Conservation (phyloP, 2,329 filamentous ascomycete genomes). For the Cordyceps militaris region DNA sequence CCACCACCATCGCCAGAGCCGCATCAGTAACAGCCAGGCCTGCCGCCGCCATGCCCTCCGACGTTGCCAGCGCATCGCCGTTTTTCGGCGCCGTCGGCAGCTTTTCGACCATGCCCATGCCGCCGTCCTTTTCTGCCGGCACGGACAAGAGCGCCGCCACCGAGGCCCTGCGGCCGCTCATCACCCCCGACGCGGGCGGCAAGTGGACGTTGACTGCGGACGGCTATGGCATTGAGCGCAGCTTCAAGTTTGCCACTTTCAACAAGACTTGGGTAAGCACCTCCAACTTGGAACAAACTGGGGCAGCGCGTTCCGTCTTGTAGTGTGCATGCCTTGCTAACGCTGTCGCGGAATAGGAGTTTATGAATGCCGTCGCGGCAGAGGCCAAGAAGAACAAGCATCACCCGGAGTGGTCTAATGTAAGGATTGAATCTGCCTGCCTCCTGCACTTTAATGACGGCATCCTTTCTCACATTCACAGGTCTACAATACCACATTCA, state of each 20-base stretch:
- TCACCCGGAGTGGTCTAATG: constrained; percentile 73
- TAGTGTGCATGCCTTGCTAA: background rate
- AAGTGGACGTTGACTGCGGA: constrained; percentile 45
- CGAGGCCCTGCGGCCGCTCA: constrained; percentile 31
- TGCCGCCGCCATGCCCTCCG: constrained; percentile 7
- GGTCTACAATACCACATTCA: constrained; percentile 64
- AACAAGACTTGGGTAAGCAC: constrained; percentile 55
- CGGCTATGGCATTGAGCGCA: constrained; percentile 51
- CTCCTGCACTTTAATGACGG: background rate
- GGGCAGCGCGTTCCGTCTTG: background rate
- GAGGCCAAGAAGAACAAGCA: constrained; percentile 63
- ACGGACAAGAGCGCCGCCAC: constrained; percentile 34
- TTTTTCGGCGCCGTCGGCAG: constrained; percentile 1
- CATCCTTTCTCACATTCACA: constrained; percentile 22
- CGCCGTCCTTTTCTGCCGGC: constrained; percentile 38
- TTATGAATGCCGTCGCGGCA: constrained; percentile 65
- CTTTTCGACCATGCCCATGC: constrained; percentile 20
- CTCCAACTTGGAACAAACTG: too few relatives aligned
- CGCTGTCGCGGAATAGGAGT: constrained; percentile 42
- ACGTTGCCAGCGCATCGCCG: constrained; percentile 3
- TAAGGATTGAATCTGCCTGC: constrained; percentile 28
- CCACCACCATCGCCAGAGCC: background rate
- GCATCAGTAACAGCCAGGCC: background rate
- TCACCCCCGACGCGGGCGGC: constrained; percentile 29
- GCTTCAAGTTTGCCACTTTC: constrained; percentile 59